Conservation (phyloP, 441 rosid genomes). For the Populus hybrid region DNA sequence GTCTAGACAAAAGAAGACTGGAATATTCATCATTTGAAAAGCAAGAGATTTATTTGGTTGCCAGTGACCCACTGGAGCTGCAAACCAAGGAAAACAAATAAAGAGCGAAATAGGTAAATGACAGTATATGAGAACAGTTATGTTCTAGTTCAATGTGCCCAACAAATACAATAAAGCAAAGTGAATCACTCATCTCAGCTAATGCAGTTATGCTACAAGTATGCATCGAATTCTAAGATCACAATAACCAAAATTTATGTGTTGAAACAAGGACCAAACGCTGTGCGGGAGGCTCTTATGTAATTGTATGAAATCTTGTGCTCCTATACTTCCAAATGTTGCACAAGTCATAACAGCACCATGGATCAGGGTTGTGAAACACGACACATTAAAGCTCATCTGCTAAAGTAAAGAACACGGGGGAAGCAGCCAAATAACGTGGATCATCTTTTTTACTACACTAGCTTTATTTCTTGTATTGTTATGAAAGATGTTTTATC, state of each 20-base stretch:
- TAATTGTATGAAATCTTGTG: neutral
- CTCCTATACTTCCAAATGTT: neutral
- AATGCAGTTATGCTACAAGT: too few species aligned
- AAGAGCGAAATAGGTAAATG: too few species aligned
- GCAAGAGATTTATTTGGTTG: too few species aligned
- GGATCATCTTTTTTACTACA: neutral
- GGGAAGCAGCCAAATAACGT: neutral
- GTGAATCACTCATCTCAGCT: too few species aligned
- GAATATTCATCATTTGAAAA: too few species aligned
- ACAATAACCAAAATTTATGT: neutral
- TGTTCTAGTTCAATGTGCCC: too few species aligned
- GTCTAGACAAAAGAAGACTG: too few species aligned
- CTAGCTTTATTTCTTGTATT: neutral
- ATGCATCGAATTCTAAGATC: neutral
- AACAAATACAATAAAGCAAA: too few species aligned
- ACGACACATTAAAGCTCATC: neutral
- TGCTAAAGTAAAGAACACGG: neutral
- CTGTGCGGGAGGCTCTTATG: neutral
- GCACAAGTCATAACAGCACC: neutral
- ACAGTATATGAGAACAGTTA: too few species aligned
- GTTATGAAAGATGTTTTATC: neutral
- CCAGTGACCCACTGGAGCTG: too few species aligned
- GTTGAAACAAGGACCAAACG: neutral
- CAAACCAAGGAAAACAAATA: too few species aligned
- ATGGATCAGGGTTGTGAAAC: neutral